Percentiles rank a stretch among this genome's conserved stretches.
Conservation (phyloP, 768 basidiomycete genomes). For the Harrya chromipes region DNA sequence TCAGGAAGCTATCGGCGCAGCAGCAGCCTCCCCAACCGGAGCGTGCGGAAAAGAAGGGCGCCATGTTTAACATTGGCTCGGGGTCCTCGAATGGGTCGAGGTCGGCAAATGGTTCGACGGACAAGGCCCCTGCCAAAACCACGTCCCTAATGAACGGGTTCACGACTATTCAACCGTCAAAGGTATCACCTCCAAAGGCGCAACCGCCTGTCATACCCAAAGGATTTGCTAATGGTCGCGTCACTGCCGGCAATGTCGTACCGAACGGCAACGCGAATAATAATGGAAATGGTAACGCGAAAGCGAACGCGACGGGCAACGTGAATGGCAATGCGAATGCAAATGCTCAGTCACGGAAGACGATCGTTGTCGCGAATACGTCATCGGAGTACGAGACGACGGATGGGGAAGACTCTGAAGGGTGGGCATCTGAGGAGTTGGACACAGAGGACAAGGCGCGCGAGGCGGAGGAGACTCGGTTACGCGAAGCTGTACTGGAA, state of each 20-base stretch:
- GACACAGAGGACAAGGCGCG: conserved; percentile 34
- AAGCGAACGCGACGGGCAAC: conserved; percentile 11
- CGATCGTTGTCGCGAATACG: conserved; percentile 45
- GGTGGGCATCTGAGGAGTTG: conserved; percentile 62
- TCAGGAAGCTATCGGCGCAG: conserved; percentile 25
- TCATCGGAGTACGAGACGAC: conserved; percentile 50
- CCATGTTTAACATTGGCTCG: conserved; percentile 59
- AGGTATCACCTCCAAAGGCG: conserved; percentile 5
- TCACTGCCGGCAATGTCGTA: not conserved
- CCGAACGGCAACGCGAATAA: conserved; percentile 16
- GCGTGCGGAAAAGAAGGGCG: conserved; percentile 23
- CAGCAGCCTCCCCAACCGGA: conserved; percentile 16
- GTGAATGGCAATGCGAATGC: conserved; percentile 8
- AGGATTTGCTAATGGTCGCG: conserved; percentile 4
- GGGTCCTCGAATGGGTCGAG: conserved; percentile 50
- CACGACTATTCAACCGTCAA: conserved; percentile 8
- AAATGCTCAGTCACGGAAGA: conserved; percentile 34
- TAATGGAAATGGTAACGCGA: conserved; percentile 7
- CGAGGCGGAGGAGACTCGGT: conserved; percentile 30
- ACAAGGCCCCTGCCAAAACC: conserved; percentile 11
- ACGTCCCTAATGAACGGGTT: conserved; percentile 7
- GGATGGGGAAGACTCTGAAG: conserved; percentile 54
- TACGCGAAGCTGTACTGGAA: conserved; percentile 58
- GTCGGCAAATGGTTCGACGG: conserved; percentile 23
- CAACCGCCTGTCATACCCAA: conserved; percentile 23